A percentile compares a stretch with the other conserved stretches of the same genome.
phyloP scores from a whole-genome alignment of 768 basidiomycete species.

The Russula compacta region DNA sequence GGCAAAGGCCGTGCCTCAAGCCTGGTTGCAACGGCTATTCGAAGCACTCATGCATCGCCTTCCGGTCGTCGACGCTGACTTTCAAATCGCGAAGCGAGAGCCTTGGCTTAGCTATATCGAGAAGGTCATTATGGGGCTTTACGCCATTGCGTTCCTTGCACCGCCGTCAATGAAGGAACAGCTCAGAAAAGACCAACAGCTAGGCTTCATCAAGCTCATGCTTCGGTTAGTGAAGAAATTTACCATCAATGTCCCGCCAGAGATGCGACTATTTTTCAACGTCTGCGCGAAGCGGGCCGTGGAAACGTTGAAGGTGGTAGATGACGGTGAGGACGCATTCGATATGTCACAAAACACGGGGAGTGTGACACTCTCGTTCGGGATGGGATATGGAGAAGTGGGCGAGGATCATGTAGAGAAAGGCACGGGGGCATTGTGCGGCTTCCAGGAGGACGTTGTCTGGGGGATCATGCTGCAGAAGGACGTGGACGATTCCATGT shows the following conservation, averaged over 20 bases:
- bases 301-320: conserved; percentile 71
- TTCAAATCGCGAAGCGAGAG: conserved; percentile 53
- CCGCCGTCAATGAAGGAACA: conserved; percentile 63
- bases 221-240: conserved; percentile 63
- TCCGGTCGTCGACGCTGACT: conserved; percentile 73
- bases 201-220: conserved; percentile 65
- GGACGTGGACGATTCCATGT: conserved; percentile 67
- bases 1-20: conserved; percentile 47
- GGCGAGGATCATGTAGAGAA: conserved; percentile 56
- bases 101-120: conserved; percentile 73
- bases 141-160: conserved; percentile 78
- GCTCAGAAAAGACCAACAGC: conserved; percentile 53
- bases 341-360: conserved; percentile 52
- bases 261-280: conserved; percentile 44
- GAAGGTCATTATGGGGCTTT: conserved; percentile 72
- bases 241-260: conserved; percentile 39
- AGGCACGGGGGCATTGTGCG: conserved; percentile 68
- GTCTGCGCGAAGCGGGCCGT: conserved; percentile 56
- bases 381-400: conserved; percentile 77
- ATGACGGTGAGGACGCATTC: conserved; percentile 66
- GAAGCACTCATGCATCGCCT: conserved; percentile 70
- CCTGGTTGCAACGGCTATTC: conserved; percentile 53
- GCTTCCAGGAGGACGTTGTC: conserved; percentile 54
- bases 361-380: conserved; percentile 60
- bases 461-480: conserved; percentile 65